phyloP scores from a whole-genome alignment of 768 basidiomycete species.

The Artomyces pyxidatus region DNA sequence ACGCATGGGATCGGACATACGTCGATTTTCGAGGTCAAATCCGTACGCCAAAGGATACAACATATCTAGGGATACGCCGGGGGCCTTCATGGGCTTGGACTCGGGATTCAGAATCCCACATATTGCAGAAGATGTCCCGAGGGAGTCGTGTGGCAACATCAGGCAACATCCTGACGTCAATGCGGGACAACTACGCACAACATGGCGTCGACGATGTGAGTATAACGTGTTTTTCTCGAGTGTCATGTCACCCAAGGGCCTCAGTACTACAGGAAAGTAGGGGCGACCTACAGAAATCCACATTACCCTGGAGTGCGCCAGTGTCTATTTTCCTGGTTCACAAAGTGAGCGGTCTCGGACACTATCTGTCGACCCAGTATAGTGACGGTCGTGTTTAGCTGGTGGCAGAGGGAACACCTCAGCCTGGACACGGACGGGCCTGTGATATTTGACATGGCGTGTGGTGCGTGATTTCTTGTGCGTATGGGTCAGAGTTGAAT shows the following conservation, averaged over 20 bases:
- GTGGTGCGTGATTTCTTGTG: conserved; percentile 24
- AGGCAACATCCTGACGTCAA: conserved; percentile 30
- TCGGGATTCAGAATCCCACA: no score
- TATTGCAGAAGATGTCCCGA: conserved; percentile 22
- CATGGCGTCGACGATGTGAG: conserved; percentile 55
- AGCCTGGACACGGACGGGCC: conserved; percentile 20
- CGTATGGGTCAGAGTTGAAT: conserved; percentile 5
- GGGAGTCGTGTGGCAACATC: conserved; percentile 18
- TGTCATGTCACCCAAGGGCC: not conserved
- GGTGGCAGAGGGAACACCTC: conserved; percentile 29
- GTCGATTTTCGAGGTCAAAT: no score
- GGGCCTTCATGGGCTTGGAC: no score
- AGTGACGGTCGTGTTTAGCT: conserved; percentile 20
- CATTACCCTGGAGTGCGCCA: conserved; percentile 61
- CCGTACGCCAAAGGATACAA: no score
- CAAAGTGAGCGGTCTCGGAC: conserved; percentile 39
- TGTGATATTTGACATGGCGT: conserved; percentile 52
- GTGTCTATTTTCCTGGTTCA: conserved; percentile 45
- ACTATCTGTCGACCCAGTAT: no score
- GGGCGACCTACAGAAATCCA: conserved; percentile 64
- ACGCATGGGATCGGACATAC: no score
- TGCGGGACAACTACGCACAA: conserved; percentile 41
- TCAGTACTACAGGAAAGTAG: conserved; percentile 58
- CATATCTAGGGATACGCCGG: no score
- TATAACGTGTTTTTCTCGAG: not conserved